Percentiles rank a stretch among this genome's conserved stretches.
Conservation (phyloP, 768 basidiomycete species). For the Lentinus tigrinus region DNA sequence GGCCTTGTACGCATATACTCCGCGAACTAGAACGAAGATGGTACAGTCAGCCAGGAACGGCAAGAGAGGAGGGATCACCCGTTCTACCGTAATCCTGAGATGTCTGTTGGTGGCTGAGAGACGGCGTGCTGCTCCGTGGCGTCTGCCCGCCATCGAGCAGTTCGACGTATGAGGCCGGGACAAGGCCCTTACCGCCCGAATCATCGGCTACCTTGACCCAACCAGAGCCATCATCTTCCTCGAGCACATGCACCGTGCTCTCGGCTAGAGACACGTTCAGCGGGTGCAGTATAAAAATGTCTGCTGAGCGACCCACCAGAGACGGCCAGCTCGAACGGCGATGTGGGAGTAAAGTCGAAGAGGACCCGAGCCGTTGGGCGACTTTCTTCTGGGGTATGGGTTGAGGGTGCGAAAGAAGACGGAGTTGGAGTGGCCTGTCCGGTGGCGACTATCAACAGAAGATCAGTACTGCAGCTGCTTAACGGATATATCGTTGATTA, state of each 20-base stretch:
- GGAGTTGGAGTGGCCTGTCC: slow-evolving; percentile 39
- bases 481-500: neutral
- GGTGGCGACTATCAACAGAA: neutral
- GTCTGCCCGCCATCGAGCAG: slow-evolving; percentile 25
- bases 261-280: slow-evolving; percentile 48
- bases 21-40: slow-evolving; percentile 56
- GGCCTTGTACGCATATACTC: slow-evolving; percentile 76
- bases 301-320: slow-evolving; percentile 42
- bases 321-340: slow-evolving; percentile 73
- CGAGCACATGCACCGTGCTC: slow-evolving; percentile 58
- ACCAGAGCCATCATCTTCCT: slow-evolving; percentile 83
- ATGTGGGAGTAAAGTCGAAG: slow-evolving; percentile 74
- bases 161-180: slow-evolving; percentile 82
- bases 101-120: slow-evolving; percentile 25
- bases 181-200: slow-evolving; percentile 63
- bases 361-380: slow-evolving; percentile 58
- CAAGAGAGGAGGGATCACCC: neutral
- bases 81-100: slow-evolving; percentile 53
- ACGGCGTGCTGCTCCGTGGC: slow-evolving; percentile 18
- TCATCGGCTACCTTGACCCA: slow-evolving; percentile 76
- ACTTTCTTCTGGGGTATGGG: slow-evolving; percentile 41
- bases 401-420: slow-evolving; percentile 53
- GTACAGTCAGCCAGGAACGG: neutral
- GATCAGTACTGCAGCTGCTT: neutral
- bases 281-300: neutral